These are phyloP conservation scores for Aureobasidium melanogenum DNA, from an alignment of 2,329 filamentous ascomycete species.

Conservation along the genomic window DNA sequence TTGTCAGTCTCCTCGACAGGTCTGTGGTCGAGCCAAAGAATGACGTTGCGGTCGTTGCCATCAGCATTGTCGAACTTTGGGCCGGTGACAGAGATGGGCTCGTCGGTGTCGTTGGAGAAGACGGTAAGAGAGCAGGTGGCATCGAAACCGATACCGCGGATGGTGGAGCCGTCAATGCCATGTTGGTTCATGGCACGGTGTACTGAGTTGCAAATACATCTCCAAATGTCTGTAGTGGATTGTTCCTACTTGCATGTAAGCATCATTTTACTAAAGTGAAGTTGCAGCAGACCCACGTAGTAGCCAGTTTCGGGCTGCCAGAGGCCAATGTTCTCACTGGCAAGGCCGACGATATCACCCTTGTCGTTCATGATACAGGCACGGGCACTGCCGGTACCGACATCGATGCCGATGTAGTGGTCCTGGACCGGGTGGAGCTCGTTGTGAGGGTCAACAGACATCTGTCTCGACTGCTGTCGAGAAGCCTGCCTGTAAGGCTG, in stretches of 20 bases:
- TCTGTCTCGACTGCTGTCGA: slow-evolving; percentile 35
- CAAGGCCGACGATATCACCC: slow-evolving; percentile 68
- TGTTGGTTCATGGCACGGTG: slow-evolving; percentile 74
- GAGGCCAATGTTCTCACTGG: slow-evolving; percentile 43
- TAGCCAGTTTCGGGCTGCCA: slow-evolving; percentile 47
- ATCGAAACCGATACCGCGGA: slow-evolving; percentile 92
- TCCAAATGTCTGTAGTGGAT: slow-evolving; percentile 96
- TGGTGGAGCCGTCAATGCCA: slow-evolving; percentile 62
- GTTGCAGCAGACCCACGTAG: slow-evolving; percentile 34
- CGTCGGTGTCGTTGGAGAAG: slow-evolving; percentile 79
- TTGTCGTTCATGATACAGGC: slow-evolving; percentile 90
- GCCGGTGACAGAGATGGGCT: slow-evolving; percentile 83
- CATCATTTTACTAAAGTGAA: not conserved
- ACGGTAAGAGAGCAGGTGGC: slow-evolving; percentile 96
- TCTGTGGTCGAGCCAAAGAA: slow-evolving; percentile 94
- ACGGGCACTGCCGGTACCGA: slow-evolving; percentile 89
- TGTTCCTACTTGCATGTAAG: slow-evolving; percentile 57
- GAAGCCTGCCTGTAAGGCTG: slow-evolving; percentile 26
- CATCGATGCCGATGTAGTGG: slow-evolving; percentile 80
- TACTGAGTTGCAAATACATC: slow-evolving; percentile 83
- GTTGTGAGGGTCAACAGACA: slow-evolving; percentile 45
- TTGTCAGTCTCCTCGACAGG: slow-evolving; percentile 82
- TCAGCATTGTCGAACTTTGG: slow-evolving; percentile 70
- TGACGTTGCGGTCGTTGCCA: slow-evolving; percentile 83
- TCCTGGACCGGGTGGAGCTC: slow-evolving; percentile 48